phyloP scores from a whole-genome alignment of 176 grass and related monocot genomes.

The Tillandsia leiboldiana region DNA sequence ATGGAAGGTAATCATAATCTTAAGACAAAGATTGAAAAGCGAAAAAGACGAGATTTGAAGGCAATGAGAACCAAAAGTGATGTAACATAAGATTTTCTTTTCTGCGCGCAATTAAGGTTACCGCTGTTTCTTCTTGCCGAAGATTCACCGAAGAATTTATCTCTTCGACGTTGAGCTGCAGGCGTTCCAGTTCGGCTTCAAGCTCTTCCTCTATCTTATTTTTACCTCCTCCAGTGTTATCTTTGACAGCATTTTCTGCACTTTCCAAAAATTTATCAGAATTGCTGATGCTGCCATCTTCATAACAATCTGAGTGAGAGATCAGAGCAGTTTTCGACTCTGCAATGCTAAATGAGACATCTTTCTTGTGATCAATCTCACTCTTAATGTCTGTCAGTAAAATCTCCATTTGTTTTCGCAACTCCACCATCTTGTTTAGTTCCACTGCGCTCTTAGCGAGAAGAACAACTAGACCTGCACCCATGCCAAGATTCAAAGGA shows the following conservation, averaged over 20 bases:
- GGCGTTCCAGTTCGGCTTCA: constrained; percentile 43
- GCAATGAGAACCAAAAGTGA: no score
- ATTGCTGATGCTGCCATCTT: constrained; percentile 5
- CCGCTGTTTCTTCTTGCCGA: constrained; percentile 4
- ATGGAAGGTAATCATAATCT: no score
- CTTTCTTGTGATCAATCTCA: constrained; percentile 21
- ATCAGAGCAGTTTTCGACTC: constrained; percentile 18
- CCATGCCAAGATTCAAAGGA: no score
- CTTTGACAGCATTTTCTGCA: constrained; percentile 7
- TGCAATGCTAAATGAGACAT: constrained; percentile 9
- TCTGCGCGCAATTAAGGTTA: background rate
- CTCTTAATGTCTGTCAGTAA: constrained; percentile 38
- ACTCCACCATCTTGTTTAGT: no score
- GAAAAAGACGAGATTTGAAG: no score
- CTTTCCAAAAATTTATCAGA: constrained; percentile 3
- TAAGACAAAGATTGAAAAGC: no score
- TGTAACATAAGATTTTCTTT: no score
- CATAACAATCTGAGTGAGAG: constrained; percentile 10
- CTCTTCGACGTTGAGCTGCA: constrained; percentile 25
- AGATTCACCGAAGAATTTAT: constrained; percentile 8
- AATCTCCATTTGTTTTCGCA: no score
- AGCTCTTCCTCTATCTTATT: constrained; percentile 67
- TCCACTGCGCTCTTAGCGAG: no score
- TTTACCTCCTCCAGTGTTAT: constrained; percentile 9
- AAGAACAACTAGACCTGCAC: no score